Conservation (phyloP, 1,139 yeast genomes). For the Hansenula sp. region DNA sequence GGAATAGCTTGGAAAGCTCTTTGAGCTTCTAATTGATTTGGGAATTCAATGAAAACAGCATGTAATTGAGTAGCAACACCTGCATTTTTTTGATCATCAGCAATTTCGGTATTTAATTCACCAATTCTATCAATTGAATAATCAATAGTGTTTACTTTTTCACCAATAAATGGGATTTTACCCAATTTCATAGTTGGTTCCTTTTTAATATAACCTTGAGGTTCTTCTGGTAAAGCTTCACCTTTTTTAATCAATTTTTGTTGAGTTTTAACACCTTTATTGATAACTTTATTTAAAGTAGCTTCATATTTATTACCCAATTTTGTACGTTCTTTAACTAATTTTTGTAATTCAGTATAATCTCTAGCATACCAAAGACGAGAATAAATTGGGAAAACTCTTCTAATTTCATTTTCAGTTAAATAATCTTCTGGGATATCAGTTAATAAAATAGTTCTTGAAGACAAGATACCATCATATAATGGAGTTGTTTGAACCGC, state of each 20-base stretch:
- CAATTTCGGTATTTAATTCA: conserved; percentile 50
- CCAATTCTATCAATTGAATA: conserved; percentile 54
- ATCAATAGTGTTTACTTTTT: conserved; percentile 59
- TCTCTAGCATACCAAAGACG: conserved; percentile 64
- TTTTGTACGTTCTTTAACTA: conserved; percentile 52
- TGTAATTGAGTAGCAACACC: conserved; percentile 42
- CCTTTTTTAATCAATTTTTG: conserved; percentile 55
- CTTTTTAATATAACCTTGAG: conserved; percentile 56
- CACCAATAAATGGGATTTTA: conserved; percentile 29
- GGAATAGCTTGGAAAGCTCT: conserved; percentile 59
- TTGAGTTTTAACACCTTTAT: conserved; percentile 52
- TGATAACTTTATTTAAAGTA: conserved; percentile 49
- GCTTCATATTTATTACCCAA: conserved; percentile 55
- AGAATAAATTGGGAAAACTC: conserved; percentile 55
- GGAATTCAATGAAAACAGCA: conserved; percentile 66
- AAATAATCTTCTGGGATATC: conserved; percentile 49
- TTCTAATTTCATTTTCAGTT: conserved; percentile 48
- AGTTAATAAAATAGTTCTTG: conserved; percentile 64
- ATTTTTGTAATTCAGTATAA: conserved; percentile 44
- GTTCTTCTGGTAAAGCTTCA: conserved; percentile 37
- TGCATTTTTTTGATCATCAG: conserved; percentile 43
- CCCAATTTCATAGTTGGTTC: conserved; percentile 64
- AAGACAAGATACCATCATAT: conserved; percentile 60
- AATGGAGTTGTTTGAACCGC: conserved; percentile 66
- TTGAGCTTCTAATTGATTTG: conserved; percentile 67